Evolutionary conservation across 306 rosid genomes (phyloP), one percentile per base, ranked within the genome.

Genomic region (Ochetophila trinervis): DNA sequence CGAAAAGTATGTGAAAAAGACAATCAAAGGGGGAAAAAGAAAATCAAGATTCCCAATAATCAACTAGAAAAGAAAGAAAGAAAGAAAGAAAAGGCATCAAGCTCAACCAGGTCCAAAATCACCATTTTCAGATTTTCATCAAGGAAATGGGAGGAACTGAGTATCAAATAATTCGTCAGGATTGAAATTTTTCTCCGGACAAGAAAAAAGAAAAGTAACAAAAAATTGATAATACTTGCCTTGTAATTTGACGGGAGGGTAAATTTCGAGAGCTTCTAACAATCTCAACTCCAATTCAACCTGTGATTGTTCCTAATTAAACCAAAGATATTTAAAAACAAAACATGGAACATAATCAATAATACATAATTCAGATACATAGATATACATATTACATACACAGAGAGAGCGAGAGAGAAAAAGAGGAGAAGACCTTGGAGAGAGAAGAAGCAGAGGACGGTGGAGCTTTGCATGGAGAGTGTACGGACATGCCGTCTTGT

Each of bases 391-490:
- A 35, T 1, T 11, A 40, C n/a, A 59, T 17, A 35, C 30, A 19
- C 18, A 69, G 20, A 60, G 12, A 76, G 8, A 62, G 1, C 72
- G 16, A 61, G 55, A 74, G 42, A 78, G 69, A 68, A 58, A 68
- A 47, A 74, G 50, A 66, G 67, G 70, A 55, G 76, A 19, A 13
- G 19, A 82, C 96, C 95, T 90, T 94, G 57, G 86, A 81, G 62
- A 90, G 88, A 77, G 96, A 90, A 54, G 99, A 90, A 83, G 91
- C 91, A 48, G 99, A 90, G 60, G 99, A 94, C 70, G 94, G 97
- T 30, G 88, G 96, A 70, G 95, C 90, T 71, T 94, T 94, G 88
- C 99, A 94, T 5, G 99, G 97, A 75, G 97, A 94, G 53, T 94
- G 99, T 36, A 88, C 96, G 40, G 97, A 94, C 83, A 85, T 79